phyloP scores from a whole-genome alignment of 2,329 filamentous ascomycete species.

The Ophiostoma sp. region DNA sequence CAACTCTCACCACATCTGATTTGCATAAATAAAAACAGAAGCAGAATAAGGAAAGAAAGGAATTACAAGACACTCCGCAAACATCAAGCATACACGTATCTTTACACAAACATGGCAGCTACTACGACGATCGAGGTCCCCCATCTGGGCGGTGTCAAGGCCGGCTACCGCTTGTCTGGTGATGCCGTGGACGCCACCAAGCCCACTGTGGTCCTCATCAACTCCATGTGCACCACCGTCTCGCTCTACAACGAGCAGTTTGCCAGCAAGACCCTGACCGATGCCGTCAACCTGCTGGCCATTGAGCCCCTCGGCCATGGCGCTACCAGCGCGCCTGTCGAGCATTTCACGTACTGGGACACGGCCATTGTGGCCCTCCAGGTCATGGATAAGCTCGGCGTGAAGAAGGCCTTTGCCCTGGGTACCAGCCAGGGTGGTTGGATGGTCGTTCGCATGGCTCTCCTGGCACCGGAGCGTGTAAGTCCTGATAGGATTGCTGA shows the following conservation, averaged over 20 bases:
- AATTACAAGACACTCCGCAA: not conserved
- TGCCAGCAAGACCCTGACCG: slow-evolving; percentile 36
- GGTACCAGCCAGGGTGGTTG: slow-evolving; percentile 51
- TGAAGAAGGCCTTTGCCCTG: slow-evolving; percentile 45
- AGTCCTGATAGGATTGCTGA: not conserved
- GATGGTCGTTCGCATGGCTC: slow-evolving; percentile 46
- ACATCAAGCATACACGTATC: not conserved
- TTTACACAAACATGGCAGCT: slow-evolving; percentile 8
- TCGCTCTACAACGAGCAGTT: slow-evolving; percentile 45
- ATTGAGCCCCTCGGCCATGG: slow-evolving; percentile 51
- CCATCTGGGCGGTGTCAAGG: slow-evolving; percentile 44
- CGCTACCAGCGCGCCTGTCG: slow-evolving; percentile 28
- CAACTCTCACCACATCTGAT: not conserved
- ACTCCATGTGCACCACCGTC: slow-evolving; percentile 47
- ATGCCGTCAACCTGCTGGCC: slow-evolving; percentile 44
- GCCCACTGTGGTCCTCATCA: slow-evolving; percentile 48
- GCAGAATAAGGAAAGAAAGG: not conserved
- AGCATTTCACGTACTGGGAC: slow-evolving; percentile 54
- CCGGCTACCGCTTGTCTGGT: slow-evolving; percentile 38
- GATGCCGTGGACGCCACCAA: slow-evolving; percentile 42
- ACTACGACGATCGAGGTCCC: slow-evolving; percentile 40
- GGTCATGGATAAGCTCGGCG: slow-evolving; percentile 47
- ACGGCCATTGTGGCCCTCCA: slow-evolving; percentile 50
- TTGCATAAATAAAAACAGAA: not conserved
- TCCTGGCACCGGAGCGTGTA: slow-evolving; percentile 32